These are phyloP conservation scores for Areca catechu DNA, from an alignment of 176 grass and related monocot species.

Conservation along the genomic window DNA sequence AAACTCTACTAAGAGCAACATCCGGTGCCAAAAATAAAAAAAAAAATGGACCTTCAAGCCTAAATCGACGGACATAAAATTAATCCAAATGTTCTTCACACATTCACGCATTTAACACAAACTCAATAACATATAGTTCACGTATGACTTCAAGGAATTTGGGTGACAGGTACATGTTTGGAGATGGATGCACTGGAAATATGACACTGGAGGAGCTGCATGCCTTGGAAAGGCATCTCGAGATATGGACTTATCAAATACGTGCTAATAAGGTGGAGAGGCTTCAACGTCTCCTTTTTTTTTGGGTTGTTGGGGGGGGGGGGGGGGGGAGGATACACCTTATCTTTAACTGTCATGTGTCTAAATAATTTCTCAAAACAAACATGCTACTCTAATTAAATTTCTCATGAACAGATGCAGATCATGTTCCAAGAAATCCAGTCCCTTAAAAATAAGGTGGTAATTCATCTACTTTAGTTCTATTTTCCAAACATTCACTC, in stretches of 20 bases:
- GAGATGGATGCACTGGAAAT: slow-evolving; percentile 11
- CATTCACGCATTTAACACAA: no score
- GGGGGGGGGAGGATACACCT: no score
- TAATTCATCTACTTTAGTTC: background rate
- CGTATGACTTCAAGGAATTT: no score
- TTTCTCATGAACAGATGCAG: slow-evolving; percentile 26
- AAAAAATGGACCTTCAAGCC: no score
- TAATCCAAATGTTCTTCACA: no score
- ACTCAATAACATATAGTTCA: no score
- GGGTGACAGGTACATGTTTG: slow-evolving; percentile 25
- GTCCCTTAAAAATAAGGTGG: slow-evolving; percentile 41
- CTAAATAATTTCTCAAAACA: no score
- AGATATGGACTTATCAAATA: slow-evolving; percentile 28
- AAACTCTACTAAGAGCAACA: no score
- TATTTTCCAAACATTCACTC: background rate
- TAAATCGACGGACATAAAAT: no score
- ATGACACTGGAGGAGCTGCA: slow-evolving; percentile 38
- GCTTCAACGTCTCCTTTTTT: background rate
- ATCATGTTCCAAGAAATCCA: slow-evolving; percentile 44
- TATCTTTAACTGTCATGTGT: no score
- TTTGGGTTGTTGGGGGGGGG: no score
- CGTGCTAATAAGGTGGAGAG: slow-evolving; percentile 25
- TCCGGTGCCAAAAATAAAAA: no score
- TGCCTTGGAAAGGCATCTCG: slow-evolving; percentile 28
- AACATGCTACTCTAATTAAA: background rate